phyloP scores from a whole-genome alignment of 2,329 filamentous ascomycete species.

The Claviceps cyperi region DNA sequence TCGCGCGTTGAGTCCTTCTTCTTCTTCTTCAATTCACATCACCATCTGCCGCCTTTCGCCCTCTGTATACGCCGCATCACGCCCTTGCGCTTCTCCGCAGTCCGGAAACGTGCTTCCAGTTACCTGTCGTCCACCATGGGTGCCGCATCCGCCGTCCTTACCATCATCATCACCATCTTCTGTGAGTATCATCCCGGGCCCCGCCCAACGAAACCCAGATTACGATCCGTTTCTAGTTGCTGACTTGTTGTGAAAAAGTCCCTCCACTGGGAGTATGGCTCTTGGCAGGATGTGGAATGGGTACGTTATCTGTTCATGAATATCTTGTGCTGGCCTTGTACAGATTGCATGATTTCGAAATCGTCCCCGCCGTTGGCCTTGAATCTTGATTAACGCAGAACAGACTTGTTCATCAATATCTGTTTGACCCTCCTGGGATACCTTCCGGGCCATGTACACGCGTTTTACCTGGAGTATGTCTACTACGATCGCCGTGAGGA shows the following conservation, averaged over 20 bases:
- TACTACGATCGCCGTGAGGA: constrained; percentile 64
- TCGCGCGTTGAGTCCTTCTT: no score
- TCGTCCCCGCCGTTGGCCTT: constrained; percentile 1
- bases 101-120: neutral
- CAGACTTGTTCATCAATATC: constrained; percentile 53
- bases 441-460: constrained; percentile 64
- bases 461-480: constrained; percentile 70
- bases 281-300: constrained; percentile 48
- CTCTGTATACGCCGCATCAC: no score
- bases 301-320: constrained; percentile 15
- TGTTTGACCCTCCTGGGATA: constrained; percentile 54
- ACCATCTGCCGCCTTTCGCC: no score
- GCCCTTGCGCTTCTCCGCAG: no score
- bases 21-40: no score
- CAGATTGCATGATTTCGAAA: no score
- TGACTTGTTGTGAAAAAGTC: constrained; percentile 29
- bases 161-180: constrained; percentile 38
- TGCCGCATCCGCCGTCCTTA: constrained; percentile 30
- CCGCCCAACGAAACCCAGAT: neutral
- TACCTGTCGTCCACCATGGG: constrained; percentile 29
- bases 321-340: no score
- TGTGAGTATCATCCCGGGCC: constrained; percentile 22
- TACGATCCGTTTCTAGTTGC: neutral
- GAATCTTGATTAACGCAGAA: constrained; percentile 4
- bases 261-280: constrained; percentile 50